These are phyloP conservation scores for Primulina tabacum DNA, from an alignment of 257 asterid species.

Conservation along the genomic window DNA sequence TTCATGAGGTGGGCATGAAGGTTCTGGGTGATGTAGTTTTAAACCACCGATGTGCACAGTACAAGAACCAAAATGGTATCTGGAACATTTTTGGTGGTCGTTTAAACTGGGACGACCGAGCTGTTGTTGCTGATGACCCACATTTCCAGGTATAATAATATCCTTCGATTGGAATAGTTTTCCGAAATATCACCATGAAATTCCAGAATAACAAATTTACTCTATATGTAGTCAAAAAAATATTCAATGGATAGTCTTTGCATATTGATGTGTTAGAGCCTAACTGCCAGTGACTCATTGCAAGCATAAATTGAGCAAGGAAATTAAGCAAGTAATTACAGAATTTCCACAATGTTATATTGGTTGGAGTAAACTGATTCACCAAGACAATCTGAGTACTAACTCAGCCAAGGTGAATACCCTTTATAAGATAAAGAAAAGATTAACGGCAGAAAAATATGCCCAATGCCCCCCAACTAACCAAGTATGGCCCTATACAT, in stretches of 20 bases:
- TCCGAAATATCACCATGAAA: neutral
- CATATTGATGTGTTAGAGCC: neutral
- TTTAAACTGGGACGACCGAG: slow-evolving; percentile 94
- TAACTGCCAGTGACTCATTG: neutral
- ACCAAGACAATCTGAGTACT: neutral
- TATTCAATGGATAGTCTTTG: slow-evolving; percentile 4
- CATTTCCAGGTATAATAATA: slow-evolving; percentile 79
- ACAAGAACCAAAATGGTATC: slow-evolving; percentile 70
- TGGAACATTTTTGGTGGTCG: slow-evolving; percentile 98
- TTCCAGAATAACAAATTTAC: slow-evolving; percentile 4
- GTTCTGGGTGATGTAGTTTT: slow-evolving; percentile 94
- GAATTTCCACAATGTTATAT: neutral
- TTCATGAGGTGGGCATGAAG: slow-evolving; percentile 69
- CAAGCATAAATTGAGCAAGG: neutral
- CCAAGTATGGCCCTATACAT: neutral
- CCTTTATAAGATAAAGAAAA: too few species aligned
- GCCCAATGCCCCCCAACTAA: too few species aligned
- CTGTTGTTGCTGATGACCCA: slow-evolving; percentile 96
- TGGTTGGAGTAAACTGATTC: neutral
- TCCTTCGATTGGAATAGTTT: slow-evolving; percentile 16
- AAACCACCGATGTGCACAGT: slow-evolving; percentile 89
- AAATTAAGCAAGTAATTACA: neutral
- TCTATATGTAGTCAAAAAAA: neutral
- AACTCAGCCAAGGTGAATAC: too few species aligned
- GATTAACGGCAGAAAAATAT: too few species aligned